These are phyloP conservation scores for Scheffersomyces titani DNA, from an alignment of 1,139 yeast genomes.

Conservation along the genomic window DNA sequence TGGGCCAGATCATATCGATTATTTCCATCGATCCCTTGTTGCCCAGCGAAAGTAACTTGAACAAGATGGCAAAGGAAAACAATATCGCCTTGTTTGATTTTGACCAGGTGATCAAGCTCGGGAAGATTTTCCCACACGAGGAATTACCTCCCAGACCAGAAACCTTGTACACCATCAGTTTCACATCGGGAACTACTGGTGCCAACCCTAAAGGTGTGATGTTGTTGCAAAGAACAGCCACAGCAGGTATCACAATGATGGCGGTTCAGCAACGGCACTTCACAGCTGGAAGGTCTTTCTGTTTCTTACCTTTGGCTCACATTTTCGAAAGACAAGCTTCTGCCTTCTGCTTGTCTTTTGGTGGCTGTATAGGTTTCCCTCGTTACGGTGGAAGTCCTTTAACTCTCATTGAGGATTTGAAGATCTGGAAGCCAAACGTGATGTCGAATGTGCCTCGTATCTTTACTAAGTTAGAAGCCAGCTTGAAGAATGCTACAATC, in stretches of 20 bases:
- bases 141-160: slow-evolving; percentile 54
- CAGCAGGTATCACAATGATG: slow-evolving; percentile 41
- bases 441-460: slow-evolving; percentile 68
- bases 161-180: slow-evolving; percentile 64
- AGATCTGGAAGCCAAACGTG: slow-evolving; percentile 52
- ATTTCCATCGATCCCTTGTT: slow-evolving; percentile 24
- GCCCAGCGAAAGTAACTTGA: slow-evolving; percentile 12
- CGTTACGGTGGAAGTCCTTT: slow-evolving; percentile 38
- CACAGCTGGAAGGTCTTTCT: slow-evolving; percentile 11
- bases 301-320: slow-evolving; percentile 28
- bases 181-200: slow-evolving; percentile 81
- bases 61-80: slow-evolving; percentile 9
- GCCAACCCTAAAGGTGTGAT: slow-evolving; percentile 69
- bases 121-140: slow-evolving; percentile 47
- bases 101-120: slow-evolving; percentile 55
- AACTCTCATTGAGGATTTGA: slow-evolving; percentile 58
- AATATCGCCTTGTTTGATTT: slow-evolving; percentile 30
- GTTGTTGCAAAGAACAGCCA: slow-evolving; percentile 53
- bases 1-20: slow-evolving; percentile 19
- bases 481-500: slow-evolving; percentile 44
- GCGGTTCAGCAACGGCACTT: slow-evolving; percentile 16
- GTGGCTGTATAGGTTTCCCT: slow-evolving; percentile 23
- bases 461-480: slow-evolving; percentile 60
- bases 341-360: slow-evolving; percentile 13
- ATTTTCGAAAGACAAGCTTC: slow-evolving; percentile 24